Conservation (phyloP, 2,329 filamentous ascomycete genomes). For the Septoria petroselini region DNA sequence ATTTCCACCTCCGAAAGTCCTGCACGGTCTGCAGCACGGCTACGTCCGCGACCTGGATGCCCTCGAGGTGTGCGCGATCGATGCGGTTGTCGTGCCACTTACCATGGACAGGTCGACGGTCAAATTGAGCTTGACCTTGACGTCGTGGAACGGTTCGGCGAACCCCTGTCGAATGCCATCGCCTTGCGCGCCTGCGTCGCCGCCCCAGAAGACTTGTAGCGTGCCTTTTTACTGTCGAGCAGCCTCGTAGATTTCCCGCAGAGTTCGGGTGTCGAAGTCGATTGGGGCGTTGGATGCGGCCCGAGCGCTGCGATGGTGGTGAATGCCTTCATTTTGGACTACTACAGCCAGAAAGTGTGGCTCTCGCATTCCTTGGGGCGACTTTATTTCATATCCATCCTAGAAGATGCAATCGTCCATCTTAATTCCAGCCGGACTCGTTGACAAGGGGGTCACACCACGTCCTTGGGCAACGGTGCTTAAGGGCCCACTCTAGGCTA, state of each 20-base stretch:
- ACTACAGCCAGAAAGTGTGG: too few species aligned
- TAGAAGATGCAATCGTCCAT: too few species aligned
- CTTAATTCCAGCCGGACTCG: too few species aligned
- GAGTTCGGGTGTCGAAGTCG: slow-evolving; percentile 44
- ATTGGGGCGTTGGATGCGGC: slow-evolving; percentile 11
- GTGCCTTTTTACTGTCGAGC: slow-evolving; percentile 49
- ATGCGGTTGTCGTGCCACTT: slow-evolving; percentile 54
- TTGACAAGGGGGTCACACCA: too few species aligned
- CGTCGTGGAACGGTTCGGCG: slow-evolving; percentile 49
- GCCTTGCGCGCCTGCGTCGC: slow-evolving; percentile 35
- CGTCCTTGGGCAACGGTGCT: too few species aligned
- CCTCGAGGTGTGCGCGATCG: slow-evolving; percentile 36
- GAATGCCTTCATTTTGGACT: too few species aligned
- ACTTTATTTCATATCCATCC: too few species aligned
- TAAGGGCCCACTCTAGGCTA: too few species aligned
- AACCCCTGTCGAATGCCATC: slow-evolving; percentile 45
- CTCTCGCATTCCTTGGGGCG: too few species aligned
- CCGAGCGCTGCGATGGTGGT: slow-evolving; percentile 1
- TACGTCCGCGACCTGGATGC: slow-evolving; percentile 48
- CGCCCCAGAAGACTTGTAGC: slow-evolving; percentile 48
- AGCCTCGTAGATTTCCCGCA: slow-evolving; percentile 52
- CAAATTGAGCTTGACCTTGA: slow-evolving; percentile 52
- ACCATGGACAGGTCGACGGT: slow-evolving; percentile 56
- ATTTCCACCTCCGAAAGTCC: slow-evolving; percentile 53
- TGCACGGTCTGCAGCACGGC: slow-evolving; percentile 52